phyloP scores from a whole-genome alignment of 106 monocot genomes.

The Chionographis japonica region DNA sequence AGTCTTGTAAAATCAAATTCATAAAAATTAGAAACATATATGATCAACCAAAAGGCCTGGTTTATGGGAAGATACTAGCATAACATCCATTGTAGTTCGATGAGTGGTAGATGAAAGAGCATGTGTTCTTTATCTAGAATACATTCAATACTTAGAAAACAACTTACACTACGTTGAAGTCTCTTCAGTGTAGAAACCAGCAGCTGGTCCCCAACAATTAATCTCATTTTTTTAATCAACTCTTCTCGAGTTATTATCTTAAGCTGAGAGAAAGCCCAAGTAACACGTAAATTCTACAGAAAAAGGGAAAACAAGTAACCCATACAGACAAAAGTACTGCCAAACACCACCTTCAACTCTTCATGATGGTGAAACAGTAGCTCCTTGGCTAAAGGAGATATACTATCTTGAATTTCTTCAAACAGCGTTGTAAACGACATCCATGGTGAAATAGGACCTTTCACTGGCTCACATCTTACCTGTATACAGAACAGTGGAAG shows the following conservation, averaged over 20 bases:
- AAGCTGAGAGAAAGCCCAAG: conserved; percentile 17
- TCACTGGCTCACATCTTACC: conserved; percentile 6
- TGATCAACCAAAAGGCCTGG: too few relatives aligned
- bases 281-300: neutral
- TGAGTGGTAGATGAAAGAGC: too few relatives aligned
- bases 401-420: conserved; percentile 16
- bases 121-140: too few relatives aligned
- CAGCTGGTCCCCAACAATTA: conserved; percentile 32
- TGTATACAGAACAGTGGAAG: conserved; percentile 1
- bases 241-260: conserved; percentile 32
- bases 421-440: conserved; percentile 25
- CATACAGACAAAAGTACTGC: neutral
- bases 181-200: conserved; percentile 19
- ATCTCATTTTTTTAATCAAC: conserved; percentile 33
- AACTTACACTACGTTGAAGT: conserved; percentile 33
- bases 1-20: too few relatives aligned
- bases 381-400: conserved; percentile 35
- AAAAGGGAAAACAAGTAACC: neutral
- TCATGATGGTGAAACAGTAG: conserved; percentile 29
- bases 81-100: too few relatives aligned
- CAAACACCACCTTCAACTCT: conserved; percentile 32
- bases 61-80: too few relatives aligned
- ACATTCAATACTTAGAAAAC: too few relatives aligned
- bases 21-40: too few relatives aligned
- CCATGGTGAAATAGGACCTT: conserved; percentile 34